phyloP scores from a whole-genome alignment of 805 yeast genomes.

The Zygosaccharomyces pseudorouxii region DNA sequence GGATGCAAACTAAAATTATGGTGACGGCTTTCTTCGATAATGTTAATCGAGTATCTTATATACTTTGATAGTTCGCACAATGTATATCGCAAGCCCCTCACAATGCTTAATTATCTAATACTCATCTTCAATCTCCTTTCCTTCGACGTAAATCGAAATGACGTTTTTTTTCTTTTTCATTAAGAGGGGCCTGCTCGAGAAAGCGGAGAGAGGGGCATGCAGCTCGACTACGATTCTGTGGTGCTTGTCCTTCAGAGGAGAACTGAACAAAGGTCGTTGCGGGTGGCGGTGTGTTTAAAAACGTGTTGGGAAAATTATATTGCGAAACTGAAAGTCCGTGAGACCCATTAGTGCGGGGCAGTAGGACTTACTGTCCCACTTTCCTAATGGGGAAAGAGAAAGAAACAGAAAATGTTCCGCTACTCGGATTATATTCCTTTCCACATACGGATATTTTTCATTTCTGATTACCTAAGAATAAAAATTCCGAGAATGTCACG shows the following conservation, averaged over 20 bases:
- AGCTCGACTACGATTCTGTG: background rate
- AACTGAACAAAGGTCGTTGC: background rate
- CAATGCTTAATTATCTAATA: background rate
- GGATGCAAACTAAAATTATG: too few species aligned
- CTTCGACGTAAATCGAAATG: background rate
- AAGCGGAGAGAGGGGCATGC: background rate
- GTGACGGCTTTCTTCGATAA: background rate
- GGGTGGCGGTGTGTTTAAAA: background rate
- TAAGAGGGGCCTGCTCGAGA: background rate
- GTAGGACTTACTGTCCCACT: too few species aligned
- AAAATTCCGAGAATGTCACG: background rate
- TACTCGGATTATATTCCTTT: background rate
- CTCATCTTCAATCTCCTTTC: background rate
- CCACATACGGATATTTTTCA: background rate
- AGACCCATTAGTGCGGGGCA: background rate
- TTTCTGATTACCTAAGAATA: background rate
- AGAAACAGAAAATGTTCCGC: background rate
- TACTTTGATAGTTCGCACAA: background rate
- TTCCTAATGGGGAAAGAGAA: background rate
- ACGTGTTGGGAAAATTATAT: background rate
- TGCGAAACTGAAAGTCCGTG: background rate
- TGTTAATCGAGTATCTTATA: background rate
- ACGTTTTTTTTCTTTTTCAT: background rate
- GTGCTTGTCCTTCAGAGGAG: too few species aligned
- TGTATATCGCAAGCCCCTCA: background rate